Conservation (phyloP, 1,139 yeast species). For the Zygosaccharomyces sapae region DNA sequence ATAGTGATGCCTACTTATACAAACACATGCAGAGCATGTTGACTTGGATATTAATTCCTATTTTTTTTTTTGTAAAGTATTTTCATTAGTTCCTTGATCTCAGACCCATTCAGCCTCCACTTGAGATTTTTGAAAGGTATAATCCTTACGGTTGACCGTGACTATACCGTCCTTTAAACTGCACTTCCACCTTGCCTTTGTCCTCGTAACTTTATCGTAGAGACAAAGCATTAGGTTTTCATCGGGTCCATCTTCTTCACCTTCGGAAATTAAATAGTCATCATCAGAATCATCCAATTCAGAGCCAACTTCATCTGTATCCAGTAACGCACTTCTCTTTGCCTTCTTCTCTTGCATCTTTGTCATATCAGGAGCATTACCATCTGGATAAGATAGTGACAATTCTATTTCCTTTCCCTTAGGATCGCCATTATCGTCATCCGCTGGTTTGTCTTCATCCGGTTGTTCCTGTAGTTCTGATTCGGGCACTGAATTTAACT, state of each 20-base stretch:
- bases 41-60: background rate
- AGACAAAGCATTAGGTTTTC: slow-evolving; percentile 92
- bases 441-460: slow-evolving; percentile 16
- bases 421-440: slow-evolving; percentile 16
- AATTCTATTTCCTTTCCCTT: slow-evolving; percentile 15
- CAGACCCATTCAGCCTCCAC: slow-evolving; percentile 90
- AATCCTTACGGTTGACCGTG: slow-evolving; percentile 86
- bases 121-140: slow-evolving; percentile 86
- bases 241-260: slow-evolving; percentile 54
- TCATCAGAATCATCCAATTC: slow-evolving; percentile 60
- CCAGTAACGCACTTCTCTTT: slow-evolving; percentile 40
- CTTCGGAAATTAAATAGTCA: slow-evolving; percentile 46
- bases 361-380: slow-evolving; percentile 45
- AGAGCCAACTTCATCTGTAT: slow-evolving; percentile 59
- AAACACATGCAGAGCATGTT: slow-evolving; percentile 5
- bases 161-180: slow-evolving; percentile 93
- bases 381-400: slow-evolving; percentile 41
- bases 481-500: slow-evolving; percentile 5
- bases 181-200: slow-evolving; percentile 97
- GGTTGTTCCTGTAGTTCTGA: slow-evolving; percentile 4
- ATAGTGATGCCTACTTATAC: slow-evolving; percentile 2
- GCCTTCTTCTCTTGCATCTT: slow-evolving; percentile 36
- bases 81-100: background rate
- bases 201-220: slow-evolving; percentile 93
- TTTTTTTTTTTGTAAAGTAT: background rate